Evolutionary conservation across 2,329 filamentous ascomycete genomes (phyloP).

Genomic region (Fusarium pseudonygamai): DNA sequence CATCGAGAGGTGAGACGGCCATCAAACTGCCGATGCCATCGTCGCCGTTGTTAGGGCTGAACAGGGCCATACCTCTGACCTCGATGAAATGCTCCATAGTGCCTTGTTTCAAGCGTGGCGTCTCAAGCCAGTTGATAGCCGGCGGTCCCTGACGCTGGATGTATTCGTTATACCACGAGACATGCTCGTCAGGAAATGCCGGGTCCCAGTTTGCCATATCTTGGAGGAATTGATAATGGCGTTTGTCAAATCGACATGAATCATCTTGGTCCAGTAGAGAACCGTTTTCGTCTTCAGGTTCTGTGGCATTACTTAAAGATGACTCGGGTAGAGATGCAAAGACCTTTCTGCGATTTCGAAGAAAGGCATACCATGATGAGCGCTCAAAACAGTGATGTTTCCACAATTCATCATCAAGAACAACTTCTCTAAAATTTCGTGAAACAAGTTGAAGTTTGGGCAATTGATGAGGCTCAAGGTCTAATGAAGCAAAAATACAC

Average conservation of each 20-base stretch:
- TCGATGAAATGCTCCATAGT: constrained; percentile 64
- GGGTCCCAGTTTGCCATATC: constrained; percentile 87
- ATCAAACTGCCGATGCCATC: constrained; percentile 56
- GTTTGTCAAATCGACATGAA: constrained; percentile 5
- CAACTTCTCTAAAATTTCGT: constrained; percentile 70
- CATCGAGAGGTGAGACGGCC: constrained; percentile 81
- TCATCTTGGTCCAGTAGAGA: constrained; percentile 41
- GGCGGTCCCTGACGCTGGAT: constrained; percentile 81
- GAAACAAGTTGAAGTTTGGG: constrained; percentile 76
- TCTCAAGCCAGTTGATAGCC: constrained; percentile 80
- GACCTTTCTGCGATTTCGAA: constrained; percentile 56
- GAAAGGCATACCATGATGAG: constrained; percentile 71
- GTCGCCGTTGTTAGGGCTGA: constrained; percentile 62
- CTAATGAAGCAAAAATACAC: constrained; percentile 32
- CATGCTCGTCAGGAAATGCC: constrained; percentile 72
- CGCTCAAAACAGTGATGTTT: constrained; percentile 76
- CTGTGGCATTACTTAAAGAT: constrained; percentile 7
- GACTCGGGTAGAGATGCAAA: constrained; percentile 40
- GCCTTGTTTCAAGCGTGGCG: constrained; percentile 59
- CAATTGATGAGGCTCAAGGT: constrained; percentile 55
- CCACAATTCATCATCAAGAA: constrained; percentile 82
- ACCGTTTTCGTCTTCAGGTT: constrained; percentile 1
- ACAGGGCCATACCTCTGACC: constrained; percentile 77
- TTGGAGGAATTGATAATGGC: constrained; percentile 49
- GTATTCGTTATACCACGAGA: constrained; percentile 91